These are phyloP conservation scores for Exobasidium cylindrosporum DNA, from an alignment of 1,284 basidiomycete genomes.

Conservation along the genomic window DNA sequence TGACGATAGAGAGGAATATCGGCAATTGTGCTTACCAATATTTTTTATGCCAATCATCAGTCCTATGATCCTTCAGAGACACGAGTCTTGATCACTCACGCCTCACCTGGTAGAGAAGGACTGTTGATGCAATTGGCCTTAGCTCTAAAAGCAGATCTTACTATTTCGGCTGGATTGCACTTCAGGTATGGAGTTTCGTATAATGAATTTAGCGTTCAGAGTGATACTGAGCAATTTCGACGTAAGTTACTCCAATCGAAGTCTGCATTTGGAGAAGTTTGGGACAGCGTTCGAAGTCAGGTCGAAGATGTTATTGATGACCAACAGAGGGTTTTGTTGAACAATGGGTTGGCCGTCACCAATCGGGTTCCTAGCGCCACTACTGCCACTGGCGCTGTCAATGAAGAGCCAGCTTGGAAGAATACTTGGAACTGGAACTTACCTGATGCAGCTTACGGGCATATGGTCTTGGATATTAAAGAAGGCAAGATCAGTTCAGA, in stretches of 20 bases:
- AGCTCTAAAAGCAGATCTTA: slow-evolving; percentile 87
- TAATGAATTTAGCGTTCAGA: slow-evolving; percentile 93
- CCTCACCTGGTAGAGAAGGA: slow-evolving; percentile 87
- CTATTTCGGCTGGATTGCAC: slow-evolving; percentile 89
- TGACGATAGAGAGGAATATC: slow-evolving; percentile 57
- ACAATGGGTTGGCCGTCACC: slow-evolving; percentile 82
- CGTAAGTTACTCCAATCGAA: slow-evolving; percentile 76
- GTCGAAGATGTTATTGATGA: slow-evolving; percentile 90
- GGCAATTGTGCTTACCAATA: background rate
- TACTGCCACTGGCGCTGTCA: slow-evolving; percentile 60
- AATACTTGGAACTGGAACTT: slow-evolving; percentile 95
- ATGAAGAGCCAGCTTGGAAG: slow-evolving; percentile 68
- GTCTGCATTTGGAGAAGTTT: slow-evolving; percentile 81
- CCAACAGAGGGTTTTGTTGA: slow-evolving; percentile 78
- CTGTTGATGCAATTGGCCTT: slow-evolving; percentile 86
- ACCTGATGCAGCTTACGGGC: slow-evolving; percentile 86
- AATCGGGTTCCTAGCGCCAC: slow-evolving; percentile 69
- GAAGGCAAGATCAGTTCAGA: slow-evolving; percentile 89
- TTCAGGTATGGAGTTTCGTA: slow-evolving; percentile 94
- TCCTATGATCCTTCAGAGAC: slow-evolving; percentile 85
- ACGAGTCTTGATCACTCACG: slow-evolving; percentile 85
- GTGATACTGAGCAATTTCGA: slow-evolving; percentile 83
- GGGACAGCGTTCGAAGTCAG: slow-evolving; percentile 87
- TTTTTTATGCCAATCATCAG: slow-evolving; percentile 28
- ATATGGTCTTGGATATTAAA: slow-evolving; percentile 79